Percentiles rank a stretch among this genome's conserved stretches.
Conservation (phyloP, 768 basidiomycete genomes). For the Pleurotus sapidus region DNA sequence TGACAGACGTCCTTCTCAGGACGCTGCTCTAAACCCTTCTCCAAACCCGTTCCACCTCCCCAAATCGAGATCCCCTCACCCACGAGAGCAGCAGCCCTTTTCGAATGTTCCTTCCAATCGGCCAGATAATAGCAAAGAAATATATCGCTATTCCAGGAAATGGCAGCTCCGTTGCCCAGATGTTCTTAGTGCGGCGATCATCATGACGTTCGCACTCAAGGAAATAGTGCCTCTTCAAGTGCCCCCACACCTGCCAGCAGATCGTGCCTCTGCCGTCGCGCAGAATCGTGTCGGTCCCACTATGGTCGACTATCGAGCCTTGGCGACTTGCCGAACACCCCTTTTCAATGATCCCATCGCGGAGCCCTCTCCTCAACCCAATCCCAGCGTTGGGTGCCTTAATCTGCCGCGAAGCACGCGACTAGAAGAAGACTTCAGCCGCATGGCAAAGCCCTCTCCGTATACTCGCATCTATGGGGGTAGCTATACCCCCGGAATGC, state of each 20-base stretch:
- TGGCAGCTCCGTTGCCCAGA: constrained; percentile 27
- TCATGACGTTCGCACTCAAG: constrained; percentile 49
- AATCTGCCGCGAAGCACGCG: constrained; percentile 27
- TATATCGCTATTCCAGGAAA: constrained; percentile 7
- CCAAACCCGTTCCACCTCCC: neutral
- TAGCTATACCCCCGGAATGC: constrained; percentile 38
- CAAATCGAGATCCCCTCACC: neutral
- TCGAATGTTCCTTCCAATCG: too few species aligned
- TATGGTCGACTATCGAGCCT: constrained; percentile 44
- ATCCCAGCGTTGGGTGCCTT: neutral
- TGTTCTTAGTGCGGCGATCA: constrained; percentile 43
- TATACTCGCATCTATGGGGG: constrained; percentile 16
- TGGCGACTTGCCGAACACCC: constrained; percentile 41
- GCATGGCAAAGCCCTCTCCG: constrained; percentile 23
- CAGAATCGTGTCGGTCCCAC: constrained; percentile 50
- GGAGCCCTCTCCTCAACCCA: constrained; percentile 6
- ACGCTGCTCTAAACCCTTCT: neutral
- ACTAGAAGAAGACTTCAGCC: constrained; percentile 35
- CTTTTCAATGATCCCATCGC: constrained; percentile 43
- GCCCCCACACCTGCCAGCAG: constrained; percentile 50
- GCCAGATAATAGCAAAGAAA: neutral
- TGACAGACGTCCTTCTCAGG: constrained; percentile 11
- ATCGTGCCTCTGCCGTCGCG: constrained; percentile 40
- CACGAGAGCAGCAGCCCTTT: neutral
- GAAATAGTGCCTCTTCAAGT: constrained; percentile 41